Percentiles rank a stretch among this genome's conserved stretches.
Evolutionary conservation across 2,329 filamentous ascomycete species (phyloP).

Genomic region (Leptographium wingfieldii): DNA sequence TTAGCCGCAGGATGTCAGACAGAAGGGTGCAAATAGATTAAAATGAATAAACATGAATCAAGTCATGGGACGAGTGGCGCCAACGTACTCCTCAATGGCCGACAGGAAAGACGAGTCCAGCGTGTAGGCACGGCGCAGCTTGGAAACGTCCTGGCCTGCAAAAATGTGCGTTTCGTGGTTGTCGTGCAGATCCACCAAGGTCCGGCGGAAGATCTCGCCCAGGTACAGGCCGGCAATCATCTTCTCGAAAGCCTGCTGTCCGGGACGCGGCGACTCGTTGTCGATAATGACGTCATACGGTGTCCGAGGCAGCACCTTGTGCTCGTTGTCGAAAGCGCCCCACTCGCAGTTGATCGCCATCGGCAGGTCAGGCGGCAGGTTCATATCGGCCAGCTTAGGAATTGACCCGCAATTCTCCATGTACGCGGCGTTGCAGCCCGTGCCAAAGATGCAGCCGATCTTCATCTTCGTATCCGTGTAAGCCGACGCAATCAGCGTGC

Average conservation of each 20-base stretch:
- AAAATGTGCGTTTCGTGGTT: constrained; percentile 67
- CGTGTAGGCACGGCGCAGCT: constrained; percentile 74
- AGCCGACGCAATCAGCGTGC: constrained; percentile 87
- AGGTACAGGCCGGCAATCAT: constrained; percentile 94
- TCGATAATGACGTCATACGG: constrained; percentile 81
- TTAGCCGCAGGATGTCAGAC: not conserved
- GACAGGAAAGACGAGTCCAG: constrained; percentile 91
- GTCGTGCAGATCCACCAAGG: constrained; percentile 75
- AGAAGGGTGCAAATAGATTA: not conserved
- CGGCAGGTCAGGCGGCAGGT: constrained; percentile 67
- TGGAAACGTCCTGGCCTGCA: constrained; percentile 64
- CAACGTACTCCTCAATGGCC: constrained; percentile 68
- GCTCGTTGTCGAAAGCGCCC: constrained; percentile 92
- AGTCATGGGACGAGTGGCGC: not conserved
- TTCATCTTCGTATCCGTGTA: constrained; percentile 92
- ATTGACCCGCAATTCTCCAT: constrained; percentile 89
- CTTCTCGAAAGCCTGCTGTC: constrained; percentile 93
- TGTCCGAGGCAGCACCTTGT: constrained; percentile 73
- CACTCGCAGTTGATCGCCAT: constrained; percentile 98
- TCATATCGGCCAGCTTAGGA: constrained; percentile 86
- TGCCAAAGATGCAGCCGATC: constrained; percentile 97
- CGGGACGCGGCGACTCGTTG: constrained; percentile 79
- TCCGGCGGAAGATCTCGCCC: constrained; percentile 85
- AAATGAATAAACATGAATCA: not conserved
- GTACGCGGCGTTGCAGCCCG: constrained; percentile 95